Evolutionary conservation across 306 rosid species (phyloP).

Genomic region (Begonia fuchsioides): DNA sequence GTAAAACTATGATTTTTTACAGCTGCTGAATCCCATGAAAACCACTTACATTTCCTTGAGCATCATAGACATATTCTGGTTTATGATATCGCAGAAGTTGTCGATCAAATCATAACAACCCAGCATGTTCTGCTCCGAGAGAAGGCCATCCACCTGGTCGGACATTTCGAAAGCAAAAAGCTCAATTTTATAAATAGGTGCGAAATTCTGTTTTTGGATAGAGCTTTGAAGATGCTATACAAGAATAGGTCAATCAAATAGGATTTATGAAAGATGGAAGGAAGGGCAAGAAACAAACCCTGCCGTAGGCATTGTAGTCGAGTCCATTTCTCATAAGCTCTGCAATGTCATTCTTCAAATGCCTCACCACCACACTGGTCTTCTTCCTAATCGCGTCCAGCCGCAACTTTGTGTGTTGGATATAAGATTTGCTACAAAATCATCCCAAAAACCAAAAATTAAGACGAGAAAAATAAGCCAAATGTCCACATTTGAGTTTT

Average conservation of each 20-base stretch:
- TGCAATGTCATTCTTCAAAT: conserved; percentile 43
- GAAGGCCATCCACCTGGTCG: conserved; percentile 40
- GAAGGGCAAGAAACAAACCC: conserved; percentile 26
- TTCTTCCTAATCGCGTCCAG: conserved; percentile 33
- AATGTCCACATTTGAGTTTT: too few species aligned
- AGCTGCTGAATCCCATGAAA: not conserved
- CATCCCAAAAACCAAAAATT: not conserved
- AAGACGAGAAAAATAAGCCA: too few species aligned
- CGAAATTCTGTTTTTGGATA: too few species aligned
- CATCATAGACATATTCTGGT: conserved; percentile 32
- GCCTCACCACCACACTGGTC: conserved; percentile 33
- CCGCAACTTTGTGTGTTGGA: conserved; percentile 26
- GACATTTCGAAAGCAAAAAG: too few species aligned
- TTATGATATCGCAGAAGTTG: conserved; percentile 32
- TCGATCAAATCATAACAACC: conserved; percentile 38
- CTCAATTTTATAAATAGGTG: too few species aligned
- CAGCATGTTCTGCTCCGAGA: conserved; percentile 38
- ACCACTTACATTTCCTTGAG: conserved; percentile 35
- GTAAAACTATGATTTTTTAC: not conserved
- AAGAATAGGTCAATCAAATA: too few species aligned
- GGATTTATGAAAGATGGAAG: not conserved
- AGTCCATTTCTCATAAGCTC: conserved; percentile 47
- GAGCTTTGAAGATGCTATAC: too few species aligned
- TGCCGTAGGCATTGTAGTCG: conserved; percentile 43
- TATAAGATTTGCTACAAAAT: conserved; percentile 32